Conservation (phyloP, 2,329 filamentous ascomycete species). For the Annulohypoxylon truncatum region DNA sequence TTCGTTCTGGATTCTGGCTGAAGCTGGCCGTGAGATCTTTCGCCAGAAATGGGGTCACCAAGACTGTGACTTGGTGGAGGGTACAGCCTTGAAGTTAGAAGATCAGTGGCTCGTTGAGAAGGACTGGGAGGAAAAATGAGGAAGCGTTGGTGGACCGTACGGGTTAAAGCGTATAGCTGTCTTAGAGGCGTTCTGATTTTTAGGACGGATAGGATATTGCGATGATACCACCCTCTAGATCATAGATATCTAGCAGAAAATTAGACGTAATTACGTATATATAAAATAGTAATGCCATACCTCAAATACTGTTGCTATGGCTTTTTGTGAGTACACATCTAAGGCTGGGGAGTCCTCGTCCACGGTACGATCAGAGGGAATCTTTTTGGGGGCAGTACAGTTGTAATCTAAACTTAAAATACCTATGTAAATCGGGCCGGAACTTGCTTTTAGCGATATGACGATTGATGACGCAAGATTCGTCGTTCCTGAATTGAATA, state of each 20-base stretch:
- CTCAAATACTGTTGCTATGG: neutral
- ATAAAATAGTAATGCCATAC: neutral
- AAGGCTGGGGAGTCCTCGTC: no score
- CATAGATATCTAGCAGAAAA: neutral
- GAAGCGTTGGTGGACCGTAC: neutral
- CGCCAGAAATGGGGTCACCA: constrained; percentile 49
- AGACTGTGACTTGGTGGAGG: constrained; percentile 44
- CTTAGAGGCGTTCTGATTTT: neutral
- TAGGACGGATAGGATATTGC: neutral
- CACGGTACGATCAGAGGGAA: no score
- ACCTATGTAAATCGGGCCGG: no score
- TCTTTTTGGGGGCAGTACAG: no score
- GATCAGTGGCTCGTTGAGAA: constrained; percentile 49
- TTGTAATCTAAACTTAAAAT: no score
- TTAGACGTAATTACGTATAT: neutral
- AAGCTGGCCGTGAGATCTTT: constrained; percentile 57
- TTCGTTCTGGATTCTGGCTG: constrained; percentile 58
- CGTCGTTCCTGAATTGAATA: no score
- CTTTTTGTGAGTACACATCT: neutral
- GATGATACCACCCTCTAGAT: constrained; percentile 4
- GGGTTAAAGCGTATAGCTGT: neutral
- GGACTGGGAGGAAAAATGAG: no score
- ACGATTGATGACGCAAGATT: neutral
- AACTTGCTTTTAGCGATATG: no score
- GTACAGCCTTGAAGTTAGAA: constrained; percentile 45